Percentiles rank a stretch among this genome's conserved stretches.
Evolutionary conservation across 2,329 filamentous ascomycete genomes (phyloP).

Genomic region (Aspergillus versicolor): DNA sequence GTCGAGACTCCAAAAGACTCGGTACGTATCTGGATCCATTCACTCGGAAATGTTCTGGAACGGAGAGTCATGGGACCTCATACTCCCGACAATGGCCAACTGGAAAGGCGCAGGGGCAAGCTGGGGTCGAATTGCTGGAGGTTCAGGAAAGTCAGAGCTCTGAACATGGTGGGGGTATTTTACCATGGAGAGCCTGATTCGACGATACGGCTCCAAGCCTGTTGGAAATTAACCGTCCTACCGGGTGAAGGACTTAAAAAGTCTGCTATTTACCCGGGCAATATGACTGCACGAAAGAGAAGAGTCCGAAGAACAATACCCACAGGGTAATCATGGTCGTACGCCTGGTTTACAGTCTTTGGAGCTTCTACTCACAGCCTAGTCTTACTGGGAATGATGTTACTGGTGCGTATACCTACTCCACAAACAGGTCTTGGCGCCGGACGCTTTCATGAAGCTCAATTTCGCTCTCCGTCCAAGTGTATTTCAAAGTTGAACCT

Average conservation of each 20-base stretch:
- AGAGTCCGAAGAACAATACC: too few relatives aligned
- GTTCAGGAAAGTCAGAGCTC: neutral
- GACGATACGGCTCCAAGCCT: neutral
- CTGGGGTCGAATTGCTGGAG: neutral
- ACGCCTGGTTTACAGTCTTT: neutral
- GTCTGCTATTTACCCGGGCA: neutral
- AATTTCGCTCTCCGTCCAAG: neutral
- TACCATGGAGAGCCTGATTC: neutral
- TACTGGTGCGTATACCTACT: neutral
- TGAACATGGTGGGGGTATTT: neutral
- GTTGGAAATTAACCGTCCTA: slow-evolving; percentile 4
- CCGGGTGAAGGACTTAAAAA: neutral
- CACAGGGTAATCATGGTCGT: too few relatives aligned
- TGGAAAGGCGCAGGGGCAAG: neutral
- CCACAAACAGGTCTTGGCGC: neutral
- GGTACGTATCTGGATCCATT: neutral
- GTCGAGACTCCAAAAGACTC: neutral
- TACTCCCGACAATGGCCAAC: neutral
- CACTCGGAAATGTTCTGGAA: neutral
- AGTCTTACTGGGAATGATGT: neutral
- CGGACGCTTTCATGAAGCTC: neutral
- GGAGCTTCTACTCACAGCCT: neutral
- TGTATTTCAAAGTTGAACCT: neutral
- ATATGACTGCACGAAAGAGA: neutral
- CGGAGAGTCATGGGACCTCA: slow-evolving; percentile 1